Percentiles rank a stretch among this genome's conserved stretches.
These are phyloP conservation scores for Psidium friedrichsthalianum DNA, from an alignment of 345 rosid genomes.

Conservation along the genomic window DNA sequence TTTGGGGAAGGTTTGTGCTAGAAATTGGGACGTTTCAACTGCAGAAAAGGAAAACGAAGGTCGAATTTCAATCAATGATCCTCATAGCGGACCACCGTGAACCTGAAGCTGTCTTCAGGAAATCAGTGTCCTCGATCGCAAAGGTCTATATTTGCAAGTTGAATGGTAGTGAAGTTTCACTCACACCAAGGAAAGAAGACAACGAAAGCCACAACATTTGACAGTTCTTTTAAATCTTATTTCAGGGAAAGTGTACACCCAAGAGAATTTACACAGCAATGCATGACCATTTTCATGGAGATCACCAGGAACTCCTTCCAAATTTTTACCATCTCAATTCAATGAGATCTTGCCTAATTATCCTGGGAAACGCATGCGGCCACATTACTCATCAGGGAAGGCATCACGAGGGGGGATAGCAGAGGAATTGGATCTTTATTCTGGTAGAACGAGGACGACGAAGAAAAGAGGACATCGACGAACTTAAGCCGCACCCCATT, in stretches of 20 bases:
- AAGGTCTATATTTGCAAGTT: background rate
- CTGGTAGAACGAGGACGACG: constrained; percentile 17
- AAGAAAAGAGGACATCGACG: constrained; percentile 9
- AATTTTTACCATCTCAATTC: background rate
- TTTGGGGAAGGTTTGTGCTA: background rate
- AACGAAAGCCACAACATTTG: background rate
- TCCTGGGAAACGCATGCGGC: constrained; percentile 11
- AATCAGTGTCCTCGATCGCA: background rate
- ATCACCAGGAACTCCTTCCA: background rate
- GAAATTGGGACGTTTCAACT: background rate
- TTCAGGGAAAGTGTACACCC: background rate
- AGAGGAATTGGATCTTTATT: constrained; percentile 69
- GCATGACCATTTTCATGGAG: background rate
- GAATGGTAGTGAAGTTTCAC: background rate
- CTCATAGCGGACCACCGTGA: background rate
- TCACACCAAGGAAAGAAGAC: background rate
- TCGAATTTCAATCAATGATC: background rate
- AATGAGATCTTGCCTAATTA: constrained; percentile 16
- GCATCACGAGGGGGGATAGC: constrained; percentile 69
- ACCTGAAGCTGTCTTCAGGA: background rate
- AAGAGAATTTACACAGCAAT: background rate
- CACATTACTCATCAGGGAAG: constrained; percentile 27
- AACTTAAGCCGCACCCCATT: background rate
- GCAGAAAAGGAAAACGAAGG: background rate
- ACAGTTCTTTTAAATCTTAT: background rate